Evolutionary conservation across 345 rosid genomes (phyloP), one percentile per base, ranked within the genome.

Genomic region (Aethionema arabicum): DNA sequence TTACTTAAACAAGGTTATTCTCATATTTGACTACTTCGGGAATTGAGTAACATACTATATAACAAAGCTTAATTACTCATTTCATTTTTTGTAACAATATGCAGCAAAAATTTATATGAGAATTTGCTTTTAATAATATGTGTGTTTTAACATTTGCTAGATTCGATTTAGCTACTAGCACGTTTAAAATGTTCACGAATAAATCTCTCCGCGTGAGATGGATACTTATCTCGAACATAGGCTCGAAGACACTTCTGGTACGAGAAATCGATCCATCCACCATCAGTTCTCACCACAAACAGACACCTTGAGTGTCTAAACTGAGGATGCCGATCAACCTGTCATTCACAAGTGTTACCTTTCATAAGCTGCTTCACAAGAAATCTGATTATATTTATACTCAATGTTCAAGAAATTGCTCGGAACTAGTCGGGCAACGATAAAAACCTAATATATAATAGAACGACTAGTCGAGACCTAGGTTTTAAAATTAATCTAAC

Each of bases 221-320:
- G 93, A 61, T 89, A 89, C 79, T 73, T 85, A 13, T 67, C 66
- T 78, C 81, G 84, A 57, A 87, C 72, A 56, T 92, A 92, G 4
- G 83, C 87, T 63, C 85, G 84, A 65, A 92, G 78, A 74, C 98
- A 87, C 69, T 92, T 92, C 72, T 83, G 93, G 77, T 92, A 92
- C 0, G 98, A 92, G 78, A 92, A 89, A 75, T 92, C 97, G 65
- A 92, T 92, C 91, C 95, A 92, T 53, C 73, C 85, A 71, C 97
- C 97, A 70, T 92, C 93, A 2, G 85, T 83, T 76, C 98, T 87
- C 56, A 92, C 87, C n/a, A 89, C 95, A 69, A 84, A 92, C 64
- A 89, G 78, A 67, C 96, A 89, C 70, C 98, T 89, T 47, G 95
- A 82, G 30, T 72, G 79, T 73, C 83, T 82, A 56, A 87, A 92